Evolutionary conservation across 306 rosid genomes (phyloP).

Genomic region (Gynostemma pentaphyllum): DNA sequence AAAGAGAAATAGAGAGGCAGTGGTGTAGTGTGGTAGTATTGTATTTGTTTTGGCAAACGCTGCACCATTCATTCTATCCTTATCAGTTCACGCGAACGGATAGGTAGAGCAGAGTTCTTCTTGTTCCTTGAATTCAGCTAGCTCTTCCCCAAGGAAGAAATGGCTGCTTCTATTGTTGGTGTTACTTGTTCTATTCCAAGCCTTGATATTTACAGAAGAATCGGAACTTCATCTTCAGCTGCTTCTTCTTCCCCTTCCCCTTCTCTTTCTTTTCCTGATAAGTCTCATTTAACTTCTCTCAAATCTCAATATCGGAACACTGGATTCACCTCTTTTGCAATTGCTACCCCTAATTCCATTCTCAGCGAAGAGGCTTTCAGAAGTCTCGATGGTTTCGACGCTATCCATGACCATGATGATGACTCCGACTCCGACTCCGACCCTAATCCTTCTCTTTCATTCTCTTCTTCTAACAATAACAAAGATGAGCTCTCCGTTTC

Average conservation of each 20-base stretch:
- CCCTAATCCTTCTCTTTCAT: conserved; percentile 1
- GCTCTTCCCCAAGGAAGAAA: conserved; percentile 15
- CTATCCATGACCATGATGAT: conserved; percentile 19
- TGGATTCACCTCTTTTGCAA: conserved; percentile 44
- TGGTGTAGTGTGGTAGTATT: too few relatives aligned
- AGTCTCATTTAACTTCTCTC: conserved; percentile 35
- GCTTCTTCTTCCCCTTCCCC: conserved; percentile 19
- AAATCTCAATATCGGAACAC: conserved; percentile 28
- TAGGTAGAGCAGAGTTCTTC: too few relatives aligned
- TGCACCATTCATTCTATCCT: too few relatives aligned
- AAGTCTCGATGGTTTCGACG: conserved; percentile 47
- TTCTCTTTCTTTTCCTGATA: conserved; percentile 35
- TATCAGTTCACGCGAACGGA: too few relatives aligned
- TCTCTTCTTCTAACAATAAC: conserved; percentile 3
- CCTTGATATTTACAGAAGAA: conserved; percentile 29
- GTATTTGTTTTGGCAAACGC: too few relatives aligned
- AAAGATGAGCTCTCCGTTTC: conserved; percentile 69
- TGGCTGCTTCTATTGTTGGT: conserved; percentile 64
- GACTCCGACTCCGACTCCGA: conserved; percentile 26
- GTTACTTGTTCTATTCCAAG: conserved; percentile 49
- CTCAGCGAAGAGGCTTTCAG: conserved; percentile 89
- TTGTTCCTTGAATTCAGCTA: too few relatives aligned
- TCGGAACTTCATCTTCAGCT: conserved; percentile 5
- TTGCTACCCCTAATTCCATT: conserved; percentile 84
- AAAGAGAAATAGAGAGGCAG: too few relatives aligned